A percentile compares a stretch with the other conserved stretches of the same genome.
phyloP scores from a whole-genome alignment of 2,329 filamentous ascomycete genomes.

The Cladosporium sp. region DNA sequence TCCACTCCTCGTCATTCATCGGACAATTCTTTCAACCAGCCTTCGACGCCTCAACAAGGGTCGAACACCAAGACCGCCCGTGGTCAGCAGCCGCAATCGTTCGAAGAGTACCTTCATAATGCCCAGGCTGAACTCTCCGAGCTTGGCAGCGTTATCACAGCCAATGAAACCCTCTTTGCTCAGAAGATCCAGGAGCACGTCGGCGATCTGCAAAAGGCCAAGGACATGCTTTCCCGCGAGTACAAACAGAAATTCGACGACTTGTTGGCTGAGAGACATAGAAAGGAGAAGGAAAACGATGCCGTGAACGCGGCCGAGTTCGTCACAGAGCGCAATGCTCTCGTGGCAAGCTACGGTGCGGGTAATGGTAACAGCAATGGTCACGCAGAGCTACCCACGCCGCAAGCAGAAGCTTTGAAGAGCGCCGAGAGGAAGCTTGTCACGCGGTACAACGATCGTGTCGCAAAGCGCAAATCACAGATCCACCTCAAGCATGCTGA shows the following conservation, averaged over 20 bases:
- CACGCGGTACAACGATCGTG: constrained; percentile 36
- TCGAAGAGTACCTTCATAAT: constrained; percentile 41
- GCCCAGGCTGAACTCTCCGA: constrained; percentile 39
- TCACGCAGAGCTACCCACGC: constrained; percentile 23
- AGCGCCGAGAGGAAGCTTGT: constrained; percentile 38
- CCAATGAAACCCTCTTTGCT: constrained; percentile 40
- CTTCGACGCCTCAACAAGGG: background rate
- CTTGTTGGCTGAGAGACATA: constrained; percentile 34
- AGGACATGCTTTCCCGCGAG: constrained; percentile 38
- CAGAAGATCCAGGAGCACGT: constrained; percentile 42
- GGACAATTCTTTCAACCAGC: background rate
- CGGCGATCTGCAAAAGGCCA: constrained; percentile 39
- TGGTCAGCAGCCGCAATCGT: constrained; percentile 28
- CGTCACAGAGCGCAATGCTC: constrained; percentile 36
- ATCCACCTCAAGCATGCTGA: constrained; percentile 40
- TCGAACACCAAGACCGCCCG: background rate
- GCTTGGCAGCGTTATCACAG: constrained; percentile 39
- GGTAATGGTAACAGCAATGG: constrained; percentile 27
- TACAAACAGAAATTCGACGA: constrained; percentile 39
- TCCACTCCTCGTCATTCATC: constrained; percentile 10
- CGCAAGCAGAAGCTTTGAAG: constrained; percentile 32
- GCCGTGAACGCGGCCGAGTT: constrained; percentile 36
- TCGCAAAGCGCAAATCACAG: constrained; percentile 40
- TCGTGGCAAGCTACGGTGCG: constrained; percentile 34
- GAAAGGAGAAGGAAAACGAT: constrained; percentile 36